Evolutionary conservation across 2,329 filamentous ascomycete species (phyloP).

Genomic region (Xylariaceae sp.): DNA sequence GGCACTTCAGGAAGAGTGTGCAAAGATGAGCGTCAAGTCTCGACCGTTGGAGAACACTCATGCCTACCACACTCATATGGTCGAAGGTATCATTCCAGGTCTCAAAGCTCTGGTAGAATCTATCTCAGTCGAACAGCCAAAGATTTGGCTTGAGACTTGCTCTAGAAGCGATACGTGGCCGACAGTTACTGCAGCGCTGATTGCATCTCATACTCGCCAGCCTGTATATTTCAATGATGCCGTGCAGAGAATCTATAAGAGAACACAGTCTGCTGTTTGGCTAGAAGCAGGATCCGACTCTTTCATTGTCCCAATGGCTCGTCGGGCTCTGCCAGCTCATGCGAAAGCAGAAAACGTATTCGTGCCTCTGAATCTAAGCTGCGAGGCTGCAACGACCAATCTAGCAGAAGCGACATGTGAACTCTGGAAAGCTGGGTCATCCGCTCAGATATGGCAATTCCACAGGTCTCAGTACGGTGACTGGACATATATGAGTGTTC

Average conservation of each 20-base stretch:
- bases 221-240: constrained; percentile 26
- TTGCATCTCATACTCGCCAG: constrained; percentile 12
- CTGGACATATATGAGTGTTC: constrained; percentile 1
- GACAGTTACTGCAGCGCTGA: not conserved
- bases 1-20: constrained; percentile 14
- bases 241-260: constrained; percentile 7
- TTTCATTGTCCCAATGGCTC: constrained; percentile 41
- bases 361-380: not conserved
- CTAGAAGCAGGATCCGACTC: constrained; percentile 22
- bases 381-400: not conserved
- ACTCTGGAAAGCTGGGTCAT: constrained; percentile 7
- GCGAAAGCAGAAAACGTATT: not conserved
- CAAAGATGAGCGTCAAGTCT: not conserved
- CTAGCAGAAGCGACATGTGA: constrained; percentile 1
- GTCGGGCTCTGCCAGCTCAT: constrained; percentile 50
- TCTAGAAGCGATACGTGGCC: constrained; percentile 15
- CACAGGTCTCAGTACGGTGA: not conserved
- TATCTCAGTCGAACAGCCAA: constrained; percentile 19
- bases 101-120: constrained; percentile 15
- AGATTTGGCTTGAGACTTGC: constrained; percentile 29
- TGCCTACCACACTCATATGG: constrained; percentile 34
- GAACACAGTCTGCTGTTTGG: constrained; percentile 3
- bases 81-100: constrained; percentile 24
- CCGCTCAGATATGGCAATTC: constrained; percentile 4
- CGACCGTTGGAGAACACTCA: constrained; percentile 29